A percentile compares a stretch with the other conserved stretches of the same genome.
Conservation (phyloP, 1,139 yeast species). For the Debaryomyces sp. region DNA sequence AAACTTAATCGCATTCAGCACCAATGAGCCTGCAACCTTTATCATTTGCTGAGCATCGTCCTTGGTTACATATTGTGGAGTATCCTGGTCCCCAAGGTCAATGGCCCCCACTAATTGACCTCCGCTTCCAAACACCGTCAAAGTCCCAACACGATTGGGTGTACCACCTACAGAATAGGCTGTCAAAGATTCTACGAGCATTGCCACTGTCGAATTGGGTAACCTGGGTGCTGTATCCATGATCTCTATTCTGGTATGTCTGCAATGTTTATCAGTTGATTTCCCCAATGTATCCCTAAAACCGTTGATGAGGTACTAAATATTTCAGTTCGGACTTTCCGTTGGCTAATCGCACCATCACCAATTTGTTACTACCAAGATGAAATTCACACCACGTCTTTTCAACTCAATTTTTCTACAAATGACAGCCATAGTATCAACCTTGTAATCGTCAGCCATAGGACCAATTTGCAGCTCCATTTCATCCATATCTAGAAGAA, state of each 20-base stretch:
- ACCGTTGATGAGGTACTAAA: neutral
- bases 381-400: neutral
- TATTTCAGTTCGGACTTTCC: neutral
- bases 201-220: constrained; percentile 7
- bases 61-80: neutral
- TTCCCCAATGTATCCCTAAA: neutral
- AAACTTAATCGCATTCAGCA: neutral
- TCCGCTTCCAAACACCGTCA: constrained; percentile 1
- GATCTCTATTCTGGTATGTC: neutral
- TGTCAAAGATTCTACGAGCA: constrained; percentile 6
- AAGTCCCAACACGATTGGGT: neutral
- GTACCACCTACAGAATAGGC: neutral
- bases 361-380: neutral
- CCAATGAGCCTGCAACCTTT: neutral
- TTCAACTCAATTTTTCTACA: neutral
- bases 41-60: neutral
- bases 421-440: neutral
- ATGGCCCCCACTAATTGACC: constrained; percentile 5
- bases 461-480: neutral
- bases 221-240: constrained; percentile 6
- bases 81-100: neutral
- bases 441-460: neutral
- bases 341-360: neutral
- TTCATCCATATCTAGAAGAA: neutral
- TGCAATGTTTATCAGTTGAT: neutral